Percentiles rank a stretch among this genome's conserved stretches.
Evolutionary conservation across 2,329 filamentous ascomycete species (phyloP).

Genomic region (Xylaria sp.): DNA sequence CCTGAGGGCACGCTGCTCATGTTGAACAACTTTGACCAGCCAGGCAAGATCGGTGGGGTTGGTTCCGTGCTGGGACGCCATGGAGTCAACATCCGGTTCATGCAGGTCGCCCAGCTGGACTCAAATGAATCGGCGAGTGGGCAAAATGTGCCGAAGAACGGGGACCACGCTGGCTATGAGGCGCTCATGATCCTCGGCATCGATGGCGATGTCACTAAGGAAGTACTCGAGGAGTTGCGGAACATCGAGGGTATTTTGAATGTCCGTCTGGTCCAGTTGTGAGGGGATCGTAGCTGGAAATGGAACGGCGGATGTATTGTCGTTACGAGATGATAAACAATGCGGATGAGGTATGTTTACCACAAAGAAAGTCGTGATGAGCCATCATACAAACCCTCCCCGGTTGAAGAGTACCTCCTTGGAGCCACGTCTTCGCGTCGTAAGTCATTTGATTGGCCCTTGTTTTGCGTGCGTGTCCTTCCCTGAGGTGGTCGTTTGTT

Average conservation of each 20-base stretch:
- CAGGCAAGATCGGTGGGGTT: constrained; percentile 77
- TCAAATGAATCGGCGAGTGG: neutral
- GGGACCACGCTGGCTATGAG: constrained; percentile 48
- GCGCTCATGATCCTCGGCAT: constrained; percentile 79
- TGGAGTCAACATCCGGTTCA: constrained; percentile 73
- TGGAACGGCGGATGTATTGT: too few species aligned
- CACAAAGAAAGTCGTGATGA: too few species aligned
- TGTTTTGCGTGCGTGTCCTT: too few species aligned
- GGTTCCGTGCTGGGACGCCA: constrained; percentile 64
- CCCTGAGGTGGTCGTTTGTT: too few species aligned
- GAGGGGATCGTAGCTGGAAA: neutral
- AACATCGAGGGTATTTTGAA: constrained; percentile 50
- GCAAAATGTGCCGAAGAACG: constrained; percentile 4
- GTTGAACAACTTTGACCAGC: constrained; percentile 73
- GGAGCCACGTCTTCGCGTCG: too few species aligned
- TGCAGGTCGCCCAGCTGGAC: constrained; percentile 43
- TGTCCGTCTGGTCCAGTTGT: constrained; percentile 47
- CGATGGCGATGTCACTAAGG: constrained; percentile 56
- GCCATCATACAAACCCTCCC: too few species aligned
- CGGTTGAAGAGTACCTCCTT: too few species aligned
- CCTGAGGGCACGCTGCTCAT: constrained; percentile 72
- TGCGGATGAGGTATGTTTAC: too few species aligned
- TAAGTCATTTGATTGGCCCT: too few species aligned
- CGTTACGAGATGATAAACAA: too few species aligned
- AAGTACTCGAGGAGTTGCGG: constrained; percentile 46